Conservation (phyloP, 495 filamentous ascomycete species). For the Chlorociboria aeruginascens region DNA sequence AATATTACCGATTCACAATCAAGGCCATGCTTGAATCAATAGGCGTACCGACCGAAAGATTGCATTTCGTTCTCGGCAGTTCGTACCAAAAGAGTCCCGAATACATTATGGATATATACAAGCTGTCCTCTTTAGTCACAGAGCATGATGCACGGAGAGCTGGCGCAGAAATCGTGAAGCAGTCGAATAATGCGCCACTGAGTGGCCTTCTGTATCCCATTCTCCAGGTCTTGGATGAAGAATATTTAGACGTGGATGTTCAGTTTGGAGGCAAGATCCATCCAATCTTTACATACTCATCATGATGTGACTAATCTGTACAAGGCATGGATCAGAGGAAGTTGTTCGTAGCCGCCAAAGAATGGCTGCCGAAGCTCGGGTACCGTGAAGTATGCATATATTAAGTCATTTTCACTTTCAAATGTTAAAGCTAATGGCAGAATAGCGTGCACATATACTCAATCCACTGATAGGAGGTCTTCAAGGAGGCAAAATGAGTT, state of each 20-base stretch:
- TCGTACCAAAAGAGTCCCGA: conserved; percentile 35
- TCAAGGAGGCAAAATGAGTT: conserved; percentile 39
- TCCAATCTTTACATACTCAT: no score
- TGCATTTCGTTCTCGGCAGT: conserved; percentile 43
- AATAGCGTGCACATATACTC: conserved; percentile 49
- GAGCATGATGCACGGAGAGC: conserved; percentile 44
- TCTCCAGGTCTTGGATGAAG: conserved; percentile 1
- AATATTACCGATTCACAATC: conserved; percentile 37
- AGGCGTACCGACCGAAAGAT: conserved; percentile 25
- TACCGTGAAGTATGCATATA: conserved; percentile 30
- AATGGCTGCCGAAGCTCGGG: conserved; percentile 36
- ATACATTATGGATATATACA: conserved; percentile 1
- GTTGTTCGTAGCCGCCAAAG: conserved; percentile 51
- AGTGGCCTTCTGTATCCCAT: conserved; percentile 52
- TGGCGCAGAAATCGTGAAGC: conserved; percentile 56
- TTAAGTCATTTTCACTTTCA: no score
- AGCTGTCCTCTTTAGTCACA: conserved; percentile 21
- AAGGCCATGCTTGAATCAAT: conserved; percentile 35
- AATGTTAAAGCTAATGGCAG: no score
- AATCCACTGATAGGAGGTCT: conserved; percentile 53
- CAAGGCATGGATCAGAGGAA: conserved; percentile 47
- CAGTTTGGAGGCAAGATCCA: not conserved
- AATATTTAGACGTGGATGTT: conserved; percentile 1
- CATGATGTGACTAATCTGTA: no score
- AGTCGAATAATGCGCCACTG: conserved; percentile 41